These are phyloP conservation scores for Rostrohypoxylon terebratum DNA, from an alignment of 495 filamentous ascomycete species.

Conservation along the genomic window DNA sequence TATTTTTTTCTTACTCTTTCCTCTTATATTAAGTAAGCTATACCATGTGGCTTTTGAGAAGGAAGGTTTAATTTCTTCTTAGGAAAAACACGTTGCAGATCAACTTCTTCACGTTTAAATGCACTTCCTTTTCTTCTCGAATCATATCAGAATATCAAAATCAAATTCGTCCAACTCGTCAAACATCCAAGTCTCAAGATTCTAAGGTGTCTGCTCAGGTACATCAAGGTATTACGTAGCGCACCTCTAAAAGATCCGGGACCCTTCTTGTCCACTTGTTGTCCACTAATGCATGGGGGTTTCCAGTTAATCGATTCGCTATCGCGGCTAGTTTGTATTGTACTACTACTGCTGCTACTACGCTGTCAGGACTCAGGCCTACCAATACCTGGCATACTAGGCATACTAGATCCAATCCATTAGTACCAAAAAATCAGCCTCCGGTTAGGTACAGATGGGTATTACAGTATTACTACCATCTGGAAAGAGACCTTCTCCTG, in stretches of 20 bases:
- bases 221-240: constrained; percentile 44
- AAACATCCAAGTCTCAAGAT: neutral
- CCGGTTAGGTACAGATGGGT: constrained; percentile 42
- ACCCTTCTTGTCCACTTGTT: constrained; percentile 35
- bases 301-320: constrained; percentile 41
- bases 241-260: constrained; percentile 37
- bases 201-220: constrained; percentile 31
- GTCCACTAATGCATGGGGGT: constrained; percentile 40
- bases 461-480: constrained; percentile 18
- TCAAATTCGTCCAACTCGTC: neutral
- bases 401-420: constrained; percentile 13
- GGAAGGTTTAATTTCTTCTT: neutral
- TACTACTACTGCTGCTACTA: too few relatives aligned
- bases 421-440: constrained; percentile 46
- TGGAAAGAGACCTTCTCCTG: constrained; percentile 21
- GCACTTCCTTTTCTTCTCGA: neutral
- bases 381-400: too few relatives aligned
- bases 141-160: too few relatives aligned
- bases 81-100: neutral
- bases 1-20: neutral
- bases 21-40: neutral
- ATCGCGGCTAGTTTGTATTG: constrained; percentile 33
- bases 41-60: neutral
- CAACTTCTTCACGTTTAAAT: neutral
- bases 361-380: constrained; percentile 41